Conservation (phyloP, 2,329 filamentous ascomycete genomes). For the Ceratocystis destructans region DNA sequence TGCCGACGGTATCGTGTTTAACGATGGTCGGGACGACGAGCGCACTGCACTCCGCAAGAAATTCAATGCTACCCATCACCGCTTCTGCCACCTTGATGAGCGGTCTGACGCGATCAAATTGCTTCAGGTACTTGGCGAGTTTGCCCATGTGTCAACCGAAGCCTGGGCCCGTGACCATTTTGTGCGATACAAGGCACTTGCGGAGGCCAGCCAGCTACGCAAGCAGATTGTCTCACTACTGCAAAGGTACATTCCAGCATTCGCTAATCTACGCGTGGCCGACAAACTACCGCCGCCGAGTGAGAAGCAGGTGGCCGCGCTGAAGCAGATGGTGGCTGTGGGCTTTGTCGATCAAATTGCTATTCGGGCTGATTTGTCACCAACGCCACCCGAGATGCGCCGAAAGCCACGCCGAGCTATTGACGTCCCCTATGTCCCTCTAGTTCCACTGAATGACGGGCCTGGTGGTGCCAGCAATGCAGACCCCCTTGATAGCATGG, state of each 20-base stretch:
- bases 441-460: constrained; percentile 49
- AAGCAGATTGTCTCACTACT: constrained; percentile 72
- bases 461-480: constrained; percentile 20
- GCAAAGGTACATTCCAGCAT: constrained; percentile 39
- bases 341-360: constrained; percentile 93
- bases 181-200: constrained; percentile 73
- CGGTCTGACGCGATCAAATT: constrained; percentile 81
- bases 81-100: constrained; percentile 69
- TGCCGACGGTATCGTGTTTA: constrained; percentile 41
- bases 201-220: constrained; percentile 72
- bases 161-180: constrained; percentile 72
- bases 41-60: constrained; percentile 48
- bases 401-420: constrained; percentile 59
- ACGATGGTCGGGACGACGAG: constrained; percentile 57
- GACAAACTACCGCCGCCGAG: constrained; percentile 46
- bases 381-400: constrained; percentile 46
- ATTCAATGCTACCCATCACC: constrained; percentile 59
- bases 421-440: constrained; percentile 79
- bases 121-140: constrained; percentile 76
- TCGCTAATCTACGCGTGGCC: constrained; percentile 40
- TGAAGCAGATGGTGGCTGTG: constrained; percentile 83
- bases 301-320: constrained; percentile 56
- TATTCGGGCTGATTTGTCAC: constrained; percentile 76
- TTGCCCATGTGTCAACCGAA: constrained; percentile 58
- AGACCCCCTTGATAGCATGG: constrained; percentile 34